Conservation (phyloP, 1,284 basidiomycete genomes). For the Heterobasidion annosum region DNA sequence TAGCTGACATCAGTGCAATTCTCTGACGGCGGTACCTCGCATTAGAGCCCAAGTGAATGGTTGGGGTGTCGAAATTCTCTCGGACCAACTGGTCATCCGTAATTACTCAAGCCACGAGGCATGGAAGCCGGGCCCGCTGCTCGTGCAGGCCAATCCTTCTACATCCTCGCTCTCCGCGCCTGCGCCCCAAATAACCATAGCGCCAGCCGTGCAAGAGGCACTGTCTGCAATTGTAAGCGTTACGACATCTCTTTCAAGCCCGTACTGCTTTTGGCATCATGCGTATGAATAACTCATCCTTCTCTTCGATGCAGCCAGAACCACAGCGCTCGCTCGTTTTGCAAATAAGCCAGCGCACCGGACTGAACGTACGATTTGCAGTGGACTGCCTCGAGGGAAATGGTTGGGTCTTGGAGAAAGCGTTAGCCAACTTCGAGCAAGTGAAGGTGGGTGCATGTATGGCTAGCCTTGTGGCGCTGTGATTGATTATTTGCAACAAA, state of each 20-base stretch:
- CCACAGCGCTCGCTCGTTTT: constrained; percentile 58
- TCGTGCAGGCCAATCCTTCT: constrained; percentile 37
- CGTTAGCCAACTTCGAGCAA: constrained; percentile 75
- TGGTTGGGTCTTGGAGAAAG: constrained; percentile 70
- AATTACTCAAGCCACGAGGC: constrained; percentile 77
- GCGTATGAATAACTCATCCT: neutral
- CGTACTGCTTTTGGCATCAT: neutral
- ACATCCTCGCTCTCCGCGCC: neutral
- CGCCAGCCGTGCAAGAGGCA: neutral
- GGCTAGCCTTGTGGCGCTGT: neutral
- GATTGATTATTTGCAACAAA: neutral
- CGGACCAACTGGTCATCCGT: constrained; percentile 81
- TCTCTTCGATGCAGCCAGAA: constrained; percentile 40
- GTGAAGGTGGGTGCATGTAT: constrained; percentile 50
- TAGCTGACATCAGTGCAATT: neutral
- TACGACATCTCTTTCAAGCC: neutral
- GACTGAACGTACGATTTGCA: constrained; percentile 68
- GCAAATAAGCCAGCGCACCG: constrained; percentile 61
- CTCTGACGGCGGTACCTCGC: constrained; percentile 7
- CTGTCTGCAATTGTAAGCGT: neutral
- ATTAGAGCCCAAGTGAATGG: constrained; percentile 69
- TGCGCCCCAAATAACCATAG: neutral
- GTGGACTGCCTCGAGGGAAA: constrained; percentile 79
- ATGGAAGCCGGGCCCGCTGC: constrained; percentile 66
- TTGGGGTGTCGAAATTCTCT: constrained; percentile 88